Evolutionary conservation across 805 yeast genomes (phyloP), one percentile per base, ranked within the genome.

Genomic region (Dipodascus geniculatus): DNA sequence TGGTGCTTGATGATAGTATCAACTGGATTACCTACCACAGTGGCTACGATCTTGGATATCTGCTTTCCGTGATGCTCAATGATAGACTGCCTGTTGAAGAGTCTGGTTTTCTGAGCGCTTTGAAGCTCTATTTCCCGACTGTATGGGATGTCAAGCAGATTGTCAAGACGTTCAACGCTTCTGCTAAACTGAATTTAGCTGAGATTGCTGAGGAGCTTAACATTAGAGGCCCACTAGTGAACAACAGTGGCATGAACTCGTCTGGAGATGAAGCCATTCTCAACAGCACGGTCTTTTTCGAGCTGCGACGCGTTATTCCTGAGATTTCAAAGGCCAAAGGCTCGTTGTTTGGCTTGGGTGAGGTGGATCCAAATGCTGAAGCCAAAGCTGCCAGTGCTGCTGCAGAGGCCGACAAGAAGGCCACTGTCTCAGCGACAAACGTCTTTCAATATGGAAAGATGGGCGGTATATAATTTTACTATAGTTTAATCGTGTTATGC

Each of bases 31-130:
- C 96, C 56, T 93, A 85, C 70, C 97, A 93, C 67, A 83, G 82
- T 1, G 99, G 98, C 11, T 93, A 93, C 68, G 99, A 93, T 67
- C 78, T 90, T 65, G 99, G 98, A 1, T 90, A 90, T 67, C 72
- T 93, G 56, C 71, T 89, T 16, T 81, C 95, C 50, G 74, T 88
- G 58, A 73, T 91, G 64, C 80, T 83, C 61, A 87, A 87, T 68
- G 78, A 80, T 51, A 70, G 75, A 50, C 84, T 91, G 75, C 98
- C 98, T 0, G 78, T 77, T 24, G 85, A 83, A 59, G 90, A 85
- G 65, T 78, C 79, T 44, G 96, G 84, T 38, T 91, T 88, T 63
- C 75, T 82, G 56, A 73, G 80, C 74, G 81, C 88, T 77, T 74
- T 88, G 47, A 67, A 75, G 42, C 73, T 79, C 50, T 87, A 79